Evolutionary conservation across 1,284 basidiomycete genomes (phyloP), one percentile per base, ranked within the genome.

Genomic region (Mycosarcoma maydis): DNA sequence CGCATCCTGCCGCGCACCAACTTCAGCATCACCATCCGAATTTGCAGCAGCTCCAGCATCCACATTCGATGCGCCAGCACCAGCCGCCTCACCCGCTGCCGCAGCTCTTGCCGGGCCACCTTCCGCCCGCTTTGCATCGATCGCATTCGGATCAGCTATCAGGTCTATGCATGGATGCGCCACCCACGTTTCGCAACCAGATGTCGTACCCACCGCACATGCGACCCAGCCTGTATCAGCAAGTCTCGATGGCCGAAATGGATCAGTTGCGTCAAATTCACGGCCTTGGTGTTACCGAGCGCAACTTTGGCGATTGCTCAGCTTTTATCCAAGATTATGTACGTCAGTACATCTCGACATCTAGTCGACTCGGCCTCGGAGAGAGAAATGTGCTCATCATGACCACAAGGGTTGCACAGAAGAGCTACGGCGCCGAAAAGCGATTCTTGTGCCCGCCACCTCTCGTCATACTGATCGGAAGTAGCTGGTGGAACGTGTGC

Each of bases 391-490:
- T 98, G 61, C 90, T 96, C 57, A 91, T 98, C 77, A 93, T 96
- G 90, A 94, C 92, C 22, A 92, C 91, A 81, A 93, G 91, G 80
- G 93, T 97, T 34, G 95, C 92, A 3, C 95, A 98, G 85, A 96
- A 97, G 82, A 93, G 91, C 17, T 98, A 98, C 79, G 94, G 93
- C 34, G 93, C 90, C 11, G 94, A 98, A 83, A 96, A 97, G 83
- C 88, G 94, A 86, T 97, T 97, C 86, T 87, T 98, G 14, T 96
- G 94, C 79, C 95, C 95, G 2, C 94, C 94, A 49, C 94, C 94
- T 4, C 93, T 92, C 43, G 94, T 93, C 30, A 90, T 94, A 76
- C 88, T 98, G 85, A 90, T 96, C 76, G 95, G 94, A 42, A 90
- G 92, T 78, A 90, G 91, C 23, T 98, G 94, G 94, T 97, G 93